Percentiles rank a stretch among this genome's conserved stretches.
Conservation (phyloP, 495 filamentous ascomycete genomes). For the Neurospora hispaniola region DNA sequence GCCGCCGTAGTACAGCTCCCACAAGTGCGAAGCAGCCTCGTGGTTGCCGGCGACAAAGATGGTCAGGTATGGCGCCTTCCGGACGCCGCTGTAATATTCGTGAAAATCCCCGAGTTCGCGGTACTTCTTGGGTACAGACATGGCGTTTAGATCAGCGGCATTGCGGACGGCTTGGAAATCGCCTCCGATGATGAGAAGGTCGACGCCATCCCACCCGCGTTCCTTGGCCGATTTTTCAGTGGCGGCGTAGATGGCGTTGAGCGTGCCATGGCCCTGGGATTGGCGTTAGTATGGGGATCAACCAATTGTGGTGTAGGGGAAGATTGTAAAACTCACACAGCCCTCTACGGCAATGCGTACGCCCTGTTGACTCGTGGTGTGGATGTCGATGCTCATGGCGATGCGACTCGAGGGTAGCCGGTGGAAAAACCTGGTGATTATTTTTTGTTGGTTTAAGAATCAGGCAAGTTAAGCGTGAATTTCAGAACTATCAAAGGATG, state of each 20-base stretch:
- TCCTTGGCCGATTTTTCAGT: conserved; percentile 49
- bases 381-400: conserved; percentile 2
- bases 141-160: conserved; percentile 69
- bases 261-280: conserved; percentile 72
- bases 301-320: background rate
- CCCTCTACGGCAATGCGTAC: conserved; percentile 59
- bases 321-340: conserved; percentile 51
- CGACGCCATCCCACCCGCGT: conserved; percentile 65
- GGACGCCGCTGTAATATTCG: conserved; percentile 75
- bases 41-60: conserved; percentile 93
- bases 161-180: conserved; percentile 90
- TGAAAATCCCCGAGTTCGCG: conserved; percentile 80
- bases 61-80: conserved; percentile 74
- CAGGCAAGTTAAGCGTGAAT: background rate
- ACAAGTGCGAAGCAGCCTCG: conserved; percentile 77
- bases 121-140: conserved; percentile 79
- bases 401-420: background rate
- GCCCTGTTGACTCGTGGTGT: conserved; percentile 21
- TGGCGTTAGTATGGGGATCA: conserved; percentile 7
- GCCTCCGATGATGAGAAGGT: conserved; percentile 79
- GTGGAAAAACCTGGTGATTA: background rate
- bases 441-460: background rate
- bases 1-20: conserved; percentile 89
- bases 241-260: conserved; percentile 81
- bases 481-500: background rate